Conservation (phyloP, 106 monocot genomes). For the Dactylorhiza incarnata region DNA sequence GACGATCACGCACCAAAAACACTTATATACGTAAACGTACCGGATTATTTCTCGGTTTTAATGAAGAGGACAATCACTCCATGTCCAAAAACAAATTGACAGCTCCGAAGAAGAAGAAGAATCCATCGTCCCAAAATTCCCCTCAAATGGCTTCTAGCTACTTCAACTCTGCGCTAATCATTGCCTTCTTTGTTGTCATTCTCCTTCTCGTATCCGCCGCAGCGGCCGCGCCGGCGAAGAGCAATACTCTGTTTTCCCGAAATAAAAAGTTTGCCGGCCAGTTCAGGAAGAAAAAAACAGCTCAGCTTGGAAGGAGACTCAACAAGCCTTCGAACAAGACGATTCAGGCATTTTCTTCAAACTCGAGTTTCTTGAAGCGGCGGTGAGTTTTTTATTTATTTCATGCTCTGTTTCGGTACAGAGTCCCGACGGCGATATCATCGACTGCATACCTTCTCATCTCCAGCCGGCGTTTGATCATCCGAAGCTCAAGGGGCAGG, state of each 20-base stretch:
- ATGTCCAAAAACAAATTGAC: constrained; percentile 40
- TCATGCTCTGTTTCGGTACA: constrained; percentile 12
- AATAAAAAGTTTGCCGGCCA: constrained; percentile 9
- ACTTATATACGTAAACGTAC: no score
- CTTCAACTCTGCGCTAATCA: constrained; percentile 11
- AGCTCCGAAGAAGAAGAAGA: constrained; percentile 30
- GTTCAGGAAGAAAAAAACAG: constrained; percentile 35
- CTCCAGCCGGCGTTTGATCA: constrained; percentile 94
- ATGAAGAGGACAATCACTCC: constrained; percentile 22
- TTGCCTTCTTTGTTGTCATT: constrained; percentile 8
- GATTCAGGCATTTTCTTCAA: constrained; percentile 50
- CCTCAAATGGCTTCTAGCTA: constrained; percentile 19
- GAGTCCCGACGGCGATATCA: constrained; percentile 91
- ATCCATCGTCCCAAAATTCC: constrained; percentile 5
- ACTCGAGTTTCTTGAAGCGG: not conserved
- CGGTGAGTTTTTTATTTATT: not conserved
- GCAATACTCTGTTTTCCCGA: not conserved
- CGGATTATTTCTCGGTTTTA: no score
- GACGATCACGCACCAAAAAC: no score
- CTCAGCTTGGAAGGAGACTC: constrained; percentile 41
- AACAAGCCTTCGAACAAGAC: constrained; percentile 68
- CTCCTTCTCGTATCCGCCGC: not conserved
- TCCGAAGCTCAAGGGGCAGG: constrained; percentile 59
- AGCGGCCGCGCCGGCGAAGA: not conserved
- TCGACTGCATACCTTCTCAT: constrained; percentile 82